Evolutionary conservation across 1,139 yeast genomes (phyloP), one percentile per base, ranked within the genome.

Genomic region (Candida buenavistaensis): DNA sequence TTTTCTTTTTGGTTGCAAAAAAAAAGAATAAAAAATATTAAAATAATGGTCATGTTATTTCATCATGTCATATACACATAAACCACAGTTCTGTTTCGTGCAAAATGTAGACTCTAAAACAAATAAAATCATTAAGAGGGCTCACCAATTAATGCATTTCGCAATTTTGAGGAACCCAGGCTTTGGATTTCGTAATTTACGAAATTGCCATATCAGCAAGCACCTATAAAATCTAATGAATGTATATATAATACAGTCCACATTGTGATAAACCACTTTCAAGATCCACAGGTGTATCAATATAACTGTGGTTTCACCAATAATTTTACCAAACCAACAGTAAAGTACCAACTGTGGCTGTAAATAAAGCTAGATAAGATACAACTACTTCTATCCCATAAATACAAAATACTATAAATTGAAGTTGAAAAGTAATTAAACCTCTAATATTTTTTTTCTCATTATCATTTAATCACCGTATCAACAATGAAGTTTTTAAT

Each of bases 401-500:
- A n/a, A n/a, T n/a, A 3, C 9, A 17, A 15, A 22, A 22, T 3
- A 3, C 13, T 22, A 22, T 22, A 14, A 28, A 28, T 27, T n/a
- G 4, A 22, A 3, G 6, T 22, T 13, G 3, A n/a, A 22, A 22
- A 9, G 13, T 10, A n/a, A n/a, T n/a, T n/a, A n/a, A n/a, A n/a
- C n/a, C n/a, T n/a, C n/a, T n/a, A n/a, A n/a, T n/a, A n/a, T n/a
- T 21, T 23, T 20, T 20, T 20, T 20, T 20, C 30, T 20, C 9
- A 11, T 12, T n/a, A 11, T 21, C 25, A 28, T 12, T 28, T 15
- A 21, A 20, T 19, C 4, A 11, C 23, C 6, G n/a, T n/a, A 22
- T 22, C 11, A 22, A 22, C 13, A 7, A 37, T 37, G 37, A 31
- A 29, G 26, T 34, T 34, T 21, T 26, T 34, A 14, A 13, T 22